phyloP scores from a whole-genome alignment of 2,329 filamentous ascomycete species.

The Tetracladium maxilliforme region DNA sequence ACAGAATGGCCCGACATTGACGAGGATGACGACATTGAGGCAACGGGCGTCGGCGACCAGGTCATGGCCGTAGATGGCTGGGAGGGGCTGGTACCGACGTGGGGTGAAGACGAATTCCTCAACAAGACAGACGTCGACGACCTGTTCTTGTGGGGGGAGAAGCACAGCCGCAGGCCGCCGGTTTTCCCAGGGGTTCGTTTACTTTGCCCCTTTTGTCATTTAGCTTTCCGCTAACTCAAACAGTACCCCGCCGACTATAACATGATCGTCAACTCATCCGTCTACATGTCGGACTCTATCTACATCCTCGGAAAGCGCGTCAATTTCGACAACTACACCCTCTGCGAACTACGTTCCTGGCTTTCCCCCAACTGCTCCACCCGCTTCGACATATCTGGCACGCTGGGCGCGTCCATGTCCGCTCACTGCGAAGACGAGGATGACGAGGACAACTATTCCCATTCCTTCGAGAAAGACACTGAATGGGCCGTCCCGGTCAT shows the following conservation, averaged over 20 bases:
- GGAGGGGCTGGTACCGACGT: slow-evolving; percentile 19
- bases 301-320: slow-evolving; percentile 47
- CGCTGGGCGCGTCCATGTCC: slow-evolving; percentile 40
- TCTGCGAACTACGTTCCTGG: slow-evolving; percentile 54
- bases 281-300: slow-evolving; percentile 33
- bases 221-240: neutral
- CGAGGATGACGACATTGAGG: slow-evolving; percentile 10
- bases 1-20: slow-evolving; percentile 35
- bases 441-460: slow-evolving; percentile 39
- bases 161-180: slow-evolving; percentile 33
- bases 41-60: slow-evolving; percentile 19
- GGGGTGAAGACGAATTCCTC: slow-evolving; percentile 21
- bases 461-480: slow-evolving; percentile 18
- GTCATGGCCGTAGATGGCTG: slow-evolving; percentile 19
- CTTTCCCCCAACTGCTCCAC: slow-evolving; percentile 54
- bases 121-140: slow-evolving; percentile 51
- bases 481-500: slow-evolving; percentile 16
- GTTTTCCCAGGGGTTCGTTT: slow-evolving; percentile 30
- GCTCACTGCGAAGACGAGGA: slow-evolving; percentile 43
- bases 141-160: slow-evolving; percentile 51
- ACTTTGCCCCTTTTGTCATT: slow-evolving; percentile 16
- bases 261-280: slow-evolving; percentile 43
- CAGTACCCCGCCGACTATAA: slow-evolving; percentile 48
- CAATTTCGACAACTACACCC: slow-evolving; percentile 34
- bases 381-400: slow-evolving; percentile 36